Evolutionary conservation across 331 rosid genomes (phyloP), one percentile per base, ranked within the genome.

Genomic region (Acacia concinna): DNA sequence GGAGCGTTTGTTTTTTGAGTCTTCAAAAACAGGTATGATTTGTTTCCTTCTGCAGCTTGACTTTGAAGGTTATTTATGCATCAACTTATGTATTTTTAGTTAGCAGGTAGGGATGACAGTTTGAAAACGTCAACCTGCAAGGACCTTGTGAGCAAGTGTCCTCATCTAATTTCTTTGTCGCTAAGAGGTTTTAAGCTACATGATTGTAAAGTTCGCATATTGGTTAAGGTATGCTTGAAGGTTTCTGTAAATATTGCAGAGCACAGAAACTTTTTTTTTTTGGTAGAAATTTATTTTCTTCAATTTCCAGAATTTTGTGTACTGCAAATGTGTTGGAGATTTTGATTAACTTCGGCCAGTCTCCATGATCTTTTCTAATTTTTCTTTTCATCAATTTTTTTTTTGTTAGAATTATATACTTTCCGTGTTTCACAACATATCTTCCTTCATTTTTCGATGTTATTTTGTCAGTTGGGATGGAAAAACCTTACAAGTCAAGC

Each of bases 31-130:
- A 89, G 97, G 97, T 93, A 69, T 41, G 49, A 52, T 70, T 71
- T 76, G 43, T 83, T 66, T 72, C 49, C 77, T 56, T 62, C 4
- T 12, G 20, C 57, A 68, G 46, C 79, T 70, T 43, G 25, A 52
- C 7, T 27, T 78, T 64, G 28, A 34, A 51, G 56, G 57, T 73
- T 72, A 60, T 65, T 11, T 37, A 41, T 74, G 46, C 56, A 17
- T 64, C 66, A 73, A 75, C 88, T 86, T 78, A 90, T 73, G 72
- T 38, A 31, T 74, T 84, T 82, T 40, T 27, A 64, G 81, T 52
- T 84, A 47, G 30, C 91, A 93, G 97, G 97, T 81, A 91, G 97
- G 81, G 97, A 93, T 80, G 97, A 89, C 93, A 93, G 97, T 80
- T 89, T 93, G 97, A 93, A 93, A 75, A 84, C 90, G 0, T 90